These are phyloP conservation scores for Cordyceps farinosa DNA, from an alignment of 2,329 filamentous ascomycete species.

Conservation along the genomic window DNA sequence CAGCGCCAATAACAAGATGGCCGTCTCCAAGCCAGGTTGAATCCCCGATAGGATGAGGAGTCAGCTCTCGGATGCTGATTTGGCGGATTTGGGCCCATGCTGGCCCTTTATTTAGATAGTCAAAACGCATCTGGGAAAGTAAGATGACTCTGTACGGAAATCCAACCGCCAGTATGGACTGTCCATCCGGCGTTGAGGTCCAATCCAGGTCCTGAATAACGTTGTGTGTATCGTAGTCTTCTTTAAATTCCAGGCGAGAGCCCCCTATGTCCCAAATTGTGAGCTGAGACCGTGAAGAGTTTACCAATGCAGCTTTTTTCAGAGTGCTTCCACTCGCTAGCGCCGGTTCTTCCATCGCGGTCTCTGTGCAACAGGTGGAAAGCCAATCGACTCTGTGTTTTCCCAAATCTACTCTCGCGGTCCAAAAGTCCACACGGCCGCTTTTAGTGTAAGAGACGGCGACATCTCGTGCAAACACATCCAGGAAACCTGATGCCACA, in stretches of 20 bases:
- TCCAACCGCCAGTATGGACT: slow-evolving; percentile 87
- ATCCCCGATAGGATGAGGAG: slow-evolving; percentile 87
- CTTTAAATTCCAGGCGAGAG: slow-evolving; percentile 75
- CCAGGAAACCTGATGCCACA: slow-evolving; percentile 72
- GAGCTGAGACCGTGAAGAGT: slow-evolving; percentile 66
- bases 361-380: slow-evolving; percentile 76
- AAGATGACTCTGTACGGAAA: slow-evolving; percentile 83
- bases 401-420: slow-evolving; percentile 65
- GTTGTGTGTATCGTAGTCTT: slow-evolving; percentile 69
- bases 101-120: slow-evolving; percentile 84
- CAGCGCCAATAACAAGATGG: slow-evolving; percentile 80
- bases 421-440: slow-evolving; percentile 80
- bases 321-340: slow-evolving; percentile 82
- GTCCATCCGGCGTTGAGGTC: slow-evolving; percentile 85
- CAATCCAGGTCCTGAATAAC: slow-evolving; percentile 85
- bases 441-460: slow-evolving; percentile 77
- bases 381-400: slow-evolving; percentile 72
- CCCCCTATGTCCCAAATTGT: slow-evolving; percentile 90
- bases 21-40: slow-evolving; percentile 87
- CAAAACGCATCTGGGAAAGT: slow-evolving; percentile 82
- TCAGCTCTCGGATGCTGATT: slow-evolving; percentile 75
- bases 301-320: slow-evolving; percentile 81
- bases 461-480: slow-evolving; percentile 81
- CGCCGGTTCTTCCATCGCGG: slow-evolving; percentile 66
- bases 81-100: slow-evolving; percentile 85